A percentile compares a stretch with the other conserved stretches of the same genome.
Conservation (phyloP, 441 rosid species). For the Euphorbia corollata region DNA sequence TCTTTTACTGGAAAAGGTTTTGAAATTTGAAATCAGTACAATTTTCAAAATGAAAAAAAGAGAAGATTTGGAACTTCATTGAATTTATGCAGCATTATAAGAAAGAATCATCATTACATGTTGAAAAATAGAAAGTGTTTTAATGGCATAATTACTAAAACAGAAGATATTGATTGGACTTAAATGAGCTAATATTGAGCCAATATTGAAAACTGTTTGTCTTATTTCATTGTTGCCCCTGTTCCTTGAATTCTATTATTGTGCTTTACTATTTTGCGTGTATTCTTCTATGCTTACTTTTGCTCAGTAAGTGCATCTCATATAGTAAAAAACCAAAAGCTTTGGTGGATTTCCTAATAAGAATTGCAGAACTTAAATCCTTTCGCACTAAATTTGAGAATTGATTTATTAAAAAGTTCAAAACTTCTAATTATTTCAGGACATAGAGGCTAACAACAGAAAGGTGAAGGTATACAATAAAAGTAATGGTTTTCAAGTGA, state of each 20-base stretch:
- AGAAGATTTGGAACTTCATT: background rate
- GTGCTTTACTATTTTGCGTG: background rate
- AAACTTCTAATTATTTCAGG: constrained; percentile 44
- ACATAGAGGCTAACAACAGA: constrained; percentile 72
- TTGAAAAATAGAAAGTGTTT: background rate
- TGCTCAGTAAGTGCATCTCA: background rate
- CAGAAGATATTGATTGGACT: background rate
- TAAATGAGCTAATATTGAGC: background rate
- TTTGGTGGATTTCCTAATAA: background rate
- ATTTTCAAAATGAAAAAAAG: background rate
- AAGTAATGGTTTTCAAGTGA: constrained; percentile 33
- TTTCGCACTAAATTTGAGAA: background rate
- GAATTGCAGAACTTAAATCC: background rate
- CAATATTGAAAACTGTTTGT: background rate
- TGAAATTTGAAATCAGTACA: background rate
- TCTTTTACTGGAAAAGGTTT: background rate
- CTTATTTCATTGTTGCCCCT: background rate
- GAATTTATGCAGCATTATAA: background rate
- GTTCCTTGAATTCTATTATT: constrained; percentile 3
- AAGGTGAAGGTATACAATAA: constrained; percentile 42
- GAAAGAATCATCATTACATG: background rate
- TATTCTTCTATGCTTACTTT: background rate
- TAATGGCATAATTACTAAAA: background rate
- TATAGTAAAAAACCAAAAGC: background rate
- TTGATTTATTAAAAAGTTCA: background rate